Percentiles rank a stretch among this genome's conserved stretches.
Evolutionary conservation across 305 asterid genomes (phyloP).

Genomic region (Fraxinus albicans): DNA sequence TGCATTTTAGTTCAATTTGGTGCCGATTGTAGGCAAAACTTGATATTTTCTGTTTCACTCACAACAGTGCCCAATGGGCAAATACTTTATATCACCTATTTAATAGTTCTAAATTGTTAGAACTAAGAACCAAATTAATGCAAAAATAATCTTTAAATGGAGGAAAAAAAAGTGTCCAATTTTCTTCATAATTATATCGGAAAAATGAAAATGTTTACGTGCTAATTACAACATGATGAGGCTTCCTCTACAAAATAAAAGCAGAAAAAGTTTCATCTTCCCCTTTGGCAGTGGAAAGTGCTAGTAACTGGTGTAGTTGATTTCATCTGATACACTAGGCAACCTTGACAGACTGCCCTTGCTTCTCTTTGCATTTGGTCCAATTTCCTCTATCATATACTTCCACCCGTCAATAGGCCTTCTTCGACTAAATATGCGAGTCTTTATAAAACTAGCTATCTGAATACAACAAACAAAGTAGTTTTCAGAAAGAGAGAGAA

Average conservation of each 20-base stretch:
- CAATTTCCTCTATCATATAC: constrained; percentile 87
- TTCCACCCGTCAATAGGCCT: constrained; percentile 93
- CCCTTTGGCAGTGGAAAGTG: constrained; percentile 29
- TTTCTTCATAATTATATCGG: background rate
- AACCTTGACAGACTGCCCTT: constrained; percentile 76
- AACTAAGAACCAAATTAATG: background rate
- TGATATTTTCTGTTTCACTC: background rate
- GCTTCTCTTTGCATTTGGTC: constrained; percentile 79
- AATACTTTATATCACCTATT: too few relatives aligned
- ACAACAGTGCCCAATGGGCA: background rate
- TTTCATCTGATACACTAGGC: constrained; percentile 65
- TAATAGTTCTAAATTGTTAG: background rate
- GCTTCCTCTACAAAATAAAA: background rate
- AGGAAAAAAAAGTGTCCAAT: background rate
- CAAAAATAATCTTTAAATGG: background rate
- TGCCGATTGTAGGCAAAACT: background rate
- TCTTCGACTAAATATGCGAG: constrained; percentile 85
- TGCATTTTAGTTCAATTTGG: background rate
- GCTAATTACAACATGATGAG: background rate
- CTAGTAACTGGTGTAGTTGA: constrained; percentile 41
- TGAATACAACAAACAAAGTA: constrained; percentile 26
- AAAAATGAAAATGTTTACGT: background rate
- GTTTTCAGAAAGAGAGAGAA: background rate
- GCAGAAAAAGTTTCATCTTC: constrained; percentile 22
- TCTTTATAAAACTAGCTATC: constrained; percentile 87